Conservation (phyloP, 805 yeast genomes). For the Candida anglica region DNA sequence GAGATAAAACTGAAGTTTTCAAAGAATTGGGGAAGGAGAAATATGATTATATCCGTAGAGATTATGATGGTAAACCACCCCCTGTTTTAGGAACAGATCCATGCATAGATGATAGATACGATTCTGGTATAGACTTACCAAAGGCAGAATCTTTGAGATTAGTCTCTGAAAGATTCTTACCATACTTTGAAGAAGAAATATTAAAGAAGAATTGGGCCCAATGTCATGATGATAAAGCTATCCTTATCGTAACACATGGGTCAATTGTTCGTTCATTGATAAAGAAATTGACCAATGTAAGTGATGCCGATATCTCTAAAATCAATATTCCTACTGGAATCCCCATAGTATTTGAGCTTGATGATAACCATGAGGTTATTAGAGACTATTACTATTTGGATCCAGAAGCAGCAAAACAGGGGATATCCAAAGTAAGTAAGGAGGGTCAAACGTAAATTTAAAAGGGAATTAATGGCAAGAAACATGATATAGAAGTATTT, state of each 20-base stretch:
- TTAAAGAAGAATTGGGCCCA: slow-evolving; percentile 18
- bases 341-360: slow-evolving; percentile 39
- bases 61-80: slow-evolving; percentile 37
- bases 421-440: slow-evolving; percentile 31
- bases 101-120: slow-evolving; percentile 34
- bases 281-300: slow-evolving; percentile 30
- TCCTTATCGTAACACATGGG: slow-evolving; percentile 41
- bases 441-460: slow-evolving; percentile 14
- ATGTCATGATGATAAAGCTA: slow-evolving; percentile 15
- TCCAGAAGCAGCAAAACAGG: slow-evolving; percentile 33
- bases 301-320: slow-evolving; percentile 34
- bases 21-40: slow-evolving; percentile 31
- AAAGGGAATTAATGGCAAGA: not conserved
- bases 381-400: slow-evolving; percentile 36
- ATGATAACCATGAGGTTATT: slow-evolving; percentile 22
- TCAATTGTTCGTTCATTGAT: slow-evolving; percentile 38
- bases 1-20: slow-evolving; percentile 32
- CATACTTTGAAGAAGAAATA: slow-evolving; percentile 29
- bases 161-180: slow-evolving; percentile 37
- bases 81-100: slow-evolving; percentile 19
- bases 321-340: slow-evolving; percentile 44
- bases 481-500: not conserved
- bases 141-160: slow-evolving; percentile 36
- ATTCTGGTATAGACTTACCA: slow-evolving; percentile 22
- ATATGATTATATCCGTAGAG: slow-evolving; percentile 34